These are phyloP conservation scores for Ophiosphaerella narmari DNA, from an alignment of 2,329 filamentous ascomycete species.

Conservation along the genomic window DNA sequence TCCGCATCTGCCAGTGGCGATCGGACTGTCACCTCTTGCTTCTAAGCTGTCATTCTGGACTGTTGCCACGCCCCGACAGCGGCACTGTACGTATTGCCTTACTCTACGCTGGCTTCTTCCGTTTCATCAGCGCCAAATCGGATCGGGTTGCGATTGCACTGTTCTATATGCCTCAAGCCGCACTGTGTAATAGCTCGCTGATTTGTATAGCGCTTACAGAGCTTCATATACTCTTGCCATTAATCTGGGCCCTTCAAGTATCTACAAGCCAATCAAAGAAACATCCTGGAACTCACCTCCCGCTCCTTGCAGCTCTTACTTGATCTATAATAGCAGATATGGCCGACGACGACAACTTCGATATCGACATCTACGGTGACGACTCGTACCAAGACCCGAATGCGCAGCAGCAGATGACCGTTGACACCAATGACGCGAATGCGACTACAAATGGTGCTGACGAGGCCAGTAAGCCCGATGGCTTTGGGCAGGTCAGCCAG, in stretches of 20 bases:
- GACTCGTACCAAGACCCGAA: conserved; percentile 48
- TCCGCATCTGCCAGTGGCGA: conserved; percentile 49
- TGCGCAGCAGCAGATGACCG: conserved; percentile 27
- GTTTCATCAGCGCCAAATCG: conserved; percentile 14
- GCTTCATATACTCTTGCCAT: conserved; percentile 45
- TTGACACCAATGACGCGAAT: conserved; percentile 29
- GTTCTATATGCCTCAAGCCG: conserved; percentile 13
- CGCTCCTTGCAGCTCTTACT: conserved; percentile 30
- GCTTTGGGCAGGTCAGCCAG: conserved; percentile 18
- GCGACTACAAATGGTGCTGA: conserved; percentile 37
- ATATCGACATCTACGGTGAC: conserved; percentile 72
- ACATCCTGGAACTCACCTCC: conserved; percentile 29
- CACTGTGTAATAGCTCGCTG: conserved; percentile 39
- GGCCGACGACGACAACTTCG: conserved; percentile 70
- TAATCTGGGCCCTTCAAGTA: conserved; percentile 44
- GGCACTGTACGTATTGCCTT: conserved; percentile 49
- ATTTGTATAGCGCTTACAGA: conserved; percentile 41
- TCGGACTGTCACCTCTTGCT: conserved; percentile 39
- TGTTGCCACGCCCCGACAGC: conserved; percentile 36
- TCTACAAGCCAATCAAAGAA: conserved; percentile 46
- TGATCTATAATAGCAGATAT: conserved; percentile 38
- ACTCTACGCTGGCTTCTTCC: conserved; percentile 29
- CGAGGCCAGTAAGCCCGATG: conserved; percentile 17
- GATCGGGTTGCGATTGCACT: conserved; percentile 13
- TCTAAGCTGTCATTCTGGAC: conserved; percentile 41